Conservation (phyloP, 2,329 filamentous ascomycete genomes). For the Hymenoscyphus repandus region DNA sequence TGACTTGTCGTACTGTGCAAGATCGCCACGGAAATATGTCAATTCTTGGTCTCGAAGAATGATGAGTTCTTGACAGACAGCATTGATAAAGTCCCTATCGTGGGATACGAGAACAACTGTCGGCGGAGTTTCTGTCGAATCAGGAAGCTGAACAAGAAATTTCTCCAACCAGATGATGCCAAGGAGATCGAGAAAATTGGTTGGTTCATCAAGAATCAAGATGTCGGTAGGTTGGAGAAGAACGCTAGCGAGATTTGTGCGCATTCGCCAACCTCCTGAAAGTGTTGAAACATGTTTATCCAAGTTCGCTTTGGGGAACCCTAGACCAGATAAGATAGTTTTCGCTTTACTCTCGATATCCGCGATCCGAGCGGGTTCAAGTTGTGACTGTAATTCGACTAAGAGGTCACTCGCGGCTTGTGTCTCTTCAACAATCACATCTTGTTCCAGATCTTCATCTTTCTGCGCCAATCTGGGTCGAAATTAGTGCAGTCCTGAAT, state of each 20-base stretch:
- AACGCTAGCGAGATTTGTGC: conserved; percentile 57
- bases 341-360: conserved; percentile 63
- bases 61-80: conserved; percentile 70
- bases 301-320: conserved; percentile 61
- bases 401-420: conserved; percentile 66
- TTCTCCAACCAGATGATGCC: conserved; percentile 82
- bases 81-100: conserved; percentile 74
- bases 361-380: conserved; percentile 60
- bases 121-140: conserved; percentile 45
- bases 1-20: conserved; percentile 66
- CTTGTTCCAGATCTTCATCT: conserved; percentile 50
- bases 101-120: conserved; percentile 79
- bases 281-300: conserved; percentile 54
- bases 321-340: conserved; percentile 62
- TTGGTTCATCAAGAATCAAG: conserved; percentile 79
- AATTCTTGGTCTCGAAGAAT: conserved; percentile 69
- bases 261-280: conserved; percentile 75
- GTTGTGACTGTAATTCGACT: conserved; percentile 59
- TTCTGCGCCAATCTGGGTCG: conserved; percentile 41
- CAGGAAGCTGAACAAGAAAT: conserved; percentile 56
- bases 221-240: conserved; percentile 72
- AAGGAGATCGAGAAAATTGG: conserved; percentile 78
- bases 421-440: conserved; percentile 57
- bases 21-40: conserved; percentile 69
- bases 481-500: not conserved